phyloP scores from a whole-genome alignment of 176 grass and related monocot genomes.

The Coix lacrymajobi region DNA sequence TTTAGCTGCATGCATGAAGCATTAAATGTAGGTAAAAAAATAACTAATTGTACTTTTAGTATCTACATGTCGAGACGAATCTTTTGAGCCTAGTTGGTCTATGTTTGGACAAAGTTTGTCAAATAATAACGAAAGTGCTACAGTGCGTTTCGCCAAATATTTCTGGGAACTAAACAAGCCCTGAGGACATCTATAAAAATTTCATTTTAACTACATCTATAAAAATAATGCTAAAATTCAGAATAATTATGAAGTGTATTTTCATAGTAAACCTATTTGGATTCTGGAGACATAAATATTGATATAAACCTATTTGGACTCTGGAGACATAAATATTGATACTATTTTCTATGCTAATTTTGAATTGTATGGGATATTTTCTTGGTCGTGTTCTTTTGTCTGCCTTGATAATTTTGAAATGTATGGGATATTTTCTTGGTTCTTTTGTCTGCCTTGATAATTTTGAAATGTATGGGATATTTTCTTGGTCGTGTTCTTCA shows the following conservation, averaged over 20 bases:
- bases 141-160: no score
- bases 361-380: not conserved
- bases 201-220: not conserved
- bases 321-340: not conserved
- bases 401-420: not conserved
- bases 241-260: not conserved
- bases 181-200: no score
- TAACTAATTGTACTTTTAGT: no score
- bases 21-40: no score
- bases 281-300: no score
- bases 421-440: not conserved
- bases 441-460: not conserved
- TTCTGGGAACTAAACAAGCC: no score
- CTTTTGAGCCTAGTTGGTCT: no score
- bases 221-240: not conserved
- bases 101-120: no score
- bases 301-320: not conserved
- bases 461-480: not conserved
- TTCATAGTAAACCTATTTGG: not conserved
- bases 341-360: not conserved
- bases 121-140: no score
- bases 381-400: not conserved
- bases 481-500: not conserved
- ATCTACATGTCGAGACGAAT: no score
- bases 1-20: no score